phyloP scores from a whole-genome alignment of 495 filamentous ascomycete species.

The Aspergillus carlsbadensis region DNA sequence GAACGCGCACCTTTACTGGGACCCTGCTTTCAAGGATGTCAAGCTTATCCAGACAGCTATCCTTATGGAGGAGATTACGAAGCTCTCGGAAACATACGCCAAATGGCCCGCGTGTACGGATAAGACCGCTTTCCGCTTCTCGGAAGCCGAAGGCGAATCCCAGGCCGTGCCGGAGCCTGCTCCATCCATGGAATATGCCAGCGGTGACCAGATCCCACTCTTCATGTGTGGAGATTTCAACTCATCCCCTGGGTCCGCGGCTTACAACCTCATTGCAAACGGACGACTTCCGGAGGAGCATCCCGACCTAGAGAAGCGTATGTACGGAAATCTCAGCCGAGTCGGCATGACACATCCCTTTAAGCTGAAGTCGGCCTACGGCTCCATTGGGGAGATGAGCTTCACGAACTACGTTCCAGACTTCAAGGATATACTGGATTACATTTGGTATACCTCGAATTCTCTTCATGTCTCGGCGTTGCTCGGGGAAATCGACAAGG shows the following conservation, averaged over 20 bases:
- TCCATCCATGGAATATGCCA: conserved; percentile 75
- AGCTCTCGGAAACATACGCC: conserved; percentile 77
- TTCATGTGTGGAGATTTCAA: conserved; percentile 96
- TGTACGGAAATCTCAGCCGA: conserved; percentile 87
- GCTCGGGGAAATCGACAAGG: conserved; percentile 85
- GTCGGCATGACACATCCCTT: conserved; percentile 94
- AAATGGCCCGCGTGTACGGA: conserved; percentile 73
- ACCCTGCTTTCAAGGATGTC: conserved; percentile 84
- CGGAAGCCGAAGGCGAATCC: conserved; percentile 56
- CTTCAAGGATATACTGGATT: conserved; percentile 90
- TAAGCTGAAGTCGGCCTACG: conserved; percentile 85
- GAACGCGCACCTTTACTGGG: conserved; percentile 94
- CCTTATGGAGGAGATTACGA: conserved; percentile 84
- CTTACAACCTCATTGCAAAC: conserved; percentile 81
- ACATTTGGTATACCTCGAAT: conserved; percentile 96
- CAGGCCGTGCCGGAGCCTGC: conserved; percentile 52
- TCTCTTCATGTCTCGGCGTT: conserved; percentile 81
- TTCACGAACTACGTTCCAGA: conserved; percentile 96
- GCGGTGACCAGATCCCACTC: conserved; percentile 82
- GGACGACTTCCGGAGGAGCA: conserved; percentile 73
- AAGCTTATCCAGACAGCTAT: conserved; percentile 94
- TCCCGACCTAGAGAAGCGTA: conserved; percentile 66
- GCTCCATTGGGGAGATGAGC: conserved; percentile 69
- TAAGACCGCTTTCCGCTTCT: conserved; percentile 70
- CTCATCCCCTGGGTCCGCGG: conserved; percentile 76